These are phyloP conservation scores for Trichoderma asperelloides DNA, from an alignment of 495 filamentous ascomycete genomes.

Conservation along the genomic window DNA sequence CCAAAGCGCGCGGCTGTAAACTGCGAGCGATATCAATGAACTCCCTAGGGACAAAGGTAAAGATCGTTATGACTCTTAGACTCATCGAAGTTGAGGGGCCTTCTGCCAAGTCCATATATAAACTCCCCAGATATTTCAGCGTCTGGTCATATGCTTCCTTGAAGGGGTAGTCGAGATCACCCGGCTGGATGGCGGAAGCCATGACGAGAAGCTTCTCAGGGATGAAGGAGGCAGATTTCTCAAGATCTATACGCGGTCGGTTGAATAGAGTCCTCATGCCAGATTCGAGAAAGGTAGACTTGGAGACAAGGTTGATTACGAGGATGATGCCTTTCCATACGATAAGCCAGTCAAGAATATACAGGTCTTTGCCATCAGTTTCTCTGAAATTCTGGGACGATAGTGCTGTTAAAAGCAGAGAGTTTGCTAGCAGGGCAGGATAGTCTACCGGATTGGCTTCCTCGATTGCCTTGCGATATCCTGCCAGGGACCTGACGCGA, in stretches of 20 bases:
- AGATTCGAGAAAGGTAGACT: constrained; percentile 17
- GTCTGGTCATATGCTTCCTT: constrained; percentile 26
- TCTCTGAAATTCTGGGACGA: constrained; percentile 35
- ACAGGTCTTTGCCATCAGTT: constrained; percentile 24
- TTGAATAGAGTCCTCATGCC: constrained; percentile 29
- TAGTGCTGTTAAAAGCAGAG: constrained; percentile 33
- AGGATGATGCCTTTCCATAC: constrained; percentile 38
- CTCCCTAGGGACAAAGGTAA: constrained; percentile 37
- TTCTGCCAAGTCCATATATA: constrained; percentile 31
- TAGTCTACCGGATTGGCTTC: constrained; percentile 26
- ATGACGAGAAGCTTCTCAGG: constrained; percentile 37
- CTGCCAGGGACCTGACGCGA: constrained; percentile 31
- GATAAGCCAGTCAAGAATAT: constrained; percentile 36
- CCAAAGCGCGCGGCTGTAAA: constrained; percentile 43
- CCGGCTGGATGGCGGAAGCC: constrained; percentile 25
- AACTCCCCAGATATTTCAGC: constrained; percentile 32
- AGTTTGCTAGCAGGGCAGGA: constrained; percentile 31
- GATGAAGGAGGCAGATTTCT: constrained; percentile 24
- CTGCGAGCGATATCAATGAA: constrained; percentile 44
- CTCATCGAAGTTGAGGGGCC: constrained; percentile 22
- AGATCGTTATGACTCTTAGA: constrained; percentile 32
- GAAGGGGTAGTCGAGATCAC: constrained; percentile 23
- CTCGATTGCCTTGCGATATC: constrained; percentile 37
- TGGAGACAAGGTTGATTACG: constrained; percentile 27
- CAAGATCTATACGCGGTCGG: constrained; percentile 29